These are phyloP conservation scores for Ustilago lituana DNA, from an alignment of 1,284 basidiomycete genomes.

Conservation along the genomic window DNA sequence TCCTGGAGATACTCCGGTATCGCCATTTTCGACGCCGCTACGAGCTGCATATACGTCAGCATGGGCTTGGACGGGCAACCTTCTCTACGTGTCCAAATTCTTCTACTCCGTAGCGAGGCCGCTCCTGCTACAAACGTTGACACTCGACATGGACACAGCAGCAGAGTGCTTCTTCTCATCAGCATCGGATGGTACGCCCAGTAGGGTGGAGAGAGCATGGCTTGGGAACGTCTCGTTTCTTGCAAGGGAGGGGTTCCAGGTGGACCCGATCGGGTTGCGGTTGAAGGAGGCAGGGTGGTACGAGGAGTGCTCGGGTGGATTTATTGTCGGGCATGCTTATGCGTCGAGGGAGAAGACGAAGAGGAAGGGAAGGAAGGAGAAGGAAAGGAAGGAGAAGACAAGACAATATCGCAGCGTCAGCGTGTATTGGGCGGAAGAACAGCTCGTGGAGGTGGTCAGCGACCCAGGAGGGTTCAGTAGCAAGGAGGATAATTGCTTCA, in stretches of 20 bases:
- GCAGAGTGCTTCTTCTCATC: conserved; percentile 4
- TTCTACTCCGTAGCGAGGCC: conserved; percentile 24
- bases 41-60: conserved; percentile 8
- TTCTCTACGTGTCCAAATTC: conserved; percentile 30
- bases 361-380: neutral
- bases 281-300: conserved; percentile 40
- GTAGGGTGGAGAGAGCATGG: conserved; percentile 27
- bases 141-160: conserved; percentile 12
- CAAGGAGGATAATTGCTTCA: conserved; percentile 3
- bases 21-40: conserved; percentile 21
- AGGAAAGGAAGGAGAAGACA: neutral
- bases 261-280: conserved; percentile 17
- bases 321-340: conserved; percentile 43
- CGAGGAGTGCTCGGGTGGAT: conserved; percentile 38
- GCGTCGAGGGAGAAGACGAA: conserved; percentile 9
- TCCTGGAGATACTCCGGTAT: neutral
- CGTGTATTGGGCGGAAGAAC: conserved; percentile 48
- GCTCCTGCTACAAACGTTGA: conserved; percentile 29
- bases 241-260: neutral
- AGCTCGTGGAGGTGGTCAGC: conserved; percentile 42
- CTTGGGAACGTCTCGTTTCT: conserved; percentile 28
- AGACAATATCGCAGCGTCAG: conserved; percentile 29
- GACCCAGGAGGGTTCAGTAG: conserved; percentile 20
- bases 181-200: neutral
- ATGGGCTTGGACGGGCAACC: conserved; percentile 12